Evolutionary conservation across 2,329 filamentous ascomycete species (phyloP).

Genomic region (Nemania sp.): DNA sequence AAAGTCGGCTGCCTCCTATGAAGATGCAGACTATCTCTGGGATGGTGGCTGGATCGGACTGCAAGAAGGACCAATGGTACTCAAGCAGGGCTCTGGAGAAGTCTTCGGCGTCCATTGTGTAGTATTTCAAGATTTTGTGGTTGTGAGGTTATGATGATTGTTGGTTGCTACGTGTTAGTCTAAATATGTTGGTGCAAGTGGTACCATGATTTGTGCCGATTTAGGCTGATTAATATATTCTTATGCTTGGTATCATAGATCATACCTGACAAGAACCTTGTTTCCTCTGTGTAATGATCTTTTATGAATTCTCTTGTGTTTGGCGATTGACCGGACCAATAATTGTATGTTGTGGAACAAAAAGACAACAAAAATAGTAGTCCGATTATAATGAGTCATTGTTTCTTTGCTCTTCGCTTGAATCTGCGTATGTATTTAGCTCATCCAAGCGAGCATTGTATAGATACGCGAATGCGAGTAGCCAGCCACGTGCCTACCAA

Average conservation of each 20-base stretch:
- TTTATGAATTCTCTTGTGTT: neutral
- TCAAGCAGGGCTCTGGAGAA: neutral
- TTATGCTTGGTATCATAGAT: too few relatives aligned
- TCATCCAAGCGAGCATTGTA: neutral
- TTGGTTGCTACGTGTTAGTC: too few relatives aligned
- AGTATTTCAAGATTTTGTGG: neutral
- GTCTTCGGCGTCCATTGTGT: neutral
- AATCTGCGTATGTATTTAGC: neutral
- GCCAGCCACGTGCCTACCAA: neutral
- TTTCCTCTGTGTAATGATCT: too few relatives aligned
- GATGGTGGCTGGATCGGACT: slow-evolving; percentile 7
- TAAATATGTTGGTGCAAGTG: too few relatives aligned
- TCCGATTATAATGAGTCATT: neutral
- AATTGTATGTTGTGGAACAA: neutral
- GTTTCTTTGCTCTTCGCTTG: neutral
- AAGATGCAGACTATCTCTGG: slow-evolving; percentile 23
- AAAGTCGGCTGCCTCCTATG: slow-evolving; percentile 32
- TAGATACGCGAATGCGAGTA: slow-evolving; percentile 1
- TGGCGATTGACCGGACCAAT: neutral
- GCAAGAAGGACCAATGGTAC: slow-evolving; percentile 24
- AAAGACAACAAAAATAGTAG: neutral
- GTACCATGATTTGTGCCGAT: too few relatives aligned
- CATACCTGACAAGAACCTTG: too few relatives aligned
- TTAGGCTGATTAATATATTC: too few relatives aligned
- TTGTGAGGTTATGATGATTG: too few relatives aligned